phyloP scores from a whole-genome alignment of 2,329 filamentous ascomycete species.

The Exophiala phaeomuriformis region DNA sequence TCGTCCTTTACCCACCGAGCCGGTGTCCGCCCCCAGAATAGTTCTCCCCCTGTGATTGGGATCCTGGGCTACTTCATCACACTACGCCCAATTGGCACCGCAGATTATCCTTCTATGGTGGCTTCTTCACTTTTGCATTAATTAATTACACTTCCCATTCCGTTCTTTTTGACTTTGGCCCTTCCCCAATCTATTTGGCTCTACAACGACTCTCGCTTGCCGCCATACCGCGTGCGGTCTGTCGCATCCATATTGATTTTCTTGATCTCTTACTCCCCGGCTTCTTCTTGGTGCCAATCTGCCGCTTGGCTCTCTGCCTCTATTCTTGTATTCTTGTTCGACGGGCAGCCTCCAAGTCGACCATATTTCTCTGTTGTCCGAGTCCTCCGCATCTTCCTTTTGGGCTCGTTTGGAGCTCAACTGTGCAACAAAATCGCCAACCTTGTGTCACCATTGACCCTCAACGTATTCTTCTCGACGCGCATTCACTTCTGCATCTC shows the following conservation, averaged over 20 bases:
- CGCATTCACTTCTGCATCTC: neutral
- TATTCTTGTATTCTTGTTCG: too few species aligned
- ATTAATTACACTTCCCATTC: conserved; percentile 5
- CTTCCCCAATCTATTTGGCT: conserved; percentile 1
- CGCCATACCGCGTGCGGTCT: neutral
- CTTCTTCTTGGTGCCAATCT: neutral
- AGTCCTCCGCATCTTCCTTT: neutral
- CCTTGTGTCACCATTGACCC: conserved; percentile 6
- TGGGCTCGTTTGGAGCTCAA: neutral
- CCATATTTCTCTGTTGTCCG: neutral
- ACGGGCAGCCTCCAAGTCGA: too few species aligned
- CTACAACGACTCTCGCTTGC: neutral
- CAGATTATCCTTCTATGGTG: neutral
- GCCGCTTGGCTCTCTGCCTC: too few species aligned
- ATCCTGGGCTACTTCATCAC: too few species aligned
- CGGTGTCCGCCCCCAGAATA: too few species aligned
- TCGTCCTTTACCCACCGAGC: neutral
- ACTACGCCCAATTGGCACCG: too few species aligned
- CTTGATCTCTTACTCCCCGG: neutral
- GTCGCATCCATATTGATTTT: neutral
- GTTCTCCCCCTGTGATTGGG: too few species aligned
- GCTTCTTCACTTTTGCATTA: neutral
- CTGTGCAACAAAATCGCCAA: conserved; percentile 3
- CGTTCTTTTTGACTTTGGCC: conserved; percentile 4
- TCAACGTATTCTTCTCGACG: neutral